Conservation (phyloP, 495 filamentous ascomycete genomes). For the Penicillium atrosanguineum region DNA sequence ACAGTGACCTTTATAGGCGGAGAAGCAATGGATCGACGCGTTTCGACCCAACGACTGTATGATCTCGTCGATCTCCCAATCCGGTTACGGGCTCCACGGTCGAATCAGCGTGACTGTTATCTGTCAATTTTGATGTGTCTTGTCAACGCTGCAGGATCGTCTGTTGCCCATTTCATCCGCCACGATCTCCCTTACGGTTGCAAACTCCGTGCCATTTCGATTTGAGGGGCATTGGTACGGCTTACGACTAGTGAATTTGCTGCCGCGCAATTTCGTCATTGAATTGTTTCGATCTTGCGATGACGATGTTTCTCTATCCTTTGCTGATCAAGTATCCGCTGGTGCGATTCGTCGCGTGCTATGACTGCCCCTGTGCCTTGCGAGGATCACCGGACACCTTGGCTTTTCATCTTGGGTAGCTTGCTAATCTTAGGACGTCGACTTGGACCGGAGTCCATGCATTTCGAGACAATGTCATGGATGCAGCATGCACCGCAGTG, state of each 20-base stretch:
- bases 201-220: not conserved
- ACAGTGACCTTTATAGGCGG: constrained; percentile 13
- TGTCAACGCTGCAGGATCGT: not conserved
- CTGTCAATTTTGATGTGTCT: constrained; percentile 19
- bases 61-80: constrained; percentile 12
- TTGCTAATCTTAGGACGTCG: not conserved
- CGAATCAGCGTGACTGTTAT: constrained; percentile 6
- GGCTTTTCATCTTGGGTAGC: not conserved
- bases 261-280: not conserved
- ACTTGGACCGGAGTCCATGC: not conserved
- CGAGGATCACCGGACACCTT: not conserved
- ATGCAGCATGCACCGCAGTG: not conserved
- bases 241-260: not conserved
- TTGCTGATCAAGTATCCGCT: not conserved
- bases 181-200: not conserved
- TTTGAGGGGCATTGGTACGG: not conserved
- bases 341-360: not conserved
- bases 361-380: not conserved
- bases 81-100: not conserved
- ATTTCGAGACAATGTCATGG: not conserved
- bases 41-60: constrained; percentile 6
- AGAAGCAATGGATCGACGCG: constrained; percentile 4
- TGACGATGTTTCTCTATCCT: not conserved
- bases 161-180: not conserved
- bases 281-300: not conserved